Evolutionary conservation across 2,329 filamentous ascomycete genomes (phyloP), one percentile per base, ranked within the genome.

Genomic region (Colletotrichum salicis): DNA sequence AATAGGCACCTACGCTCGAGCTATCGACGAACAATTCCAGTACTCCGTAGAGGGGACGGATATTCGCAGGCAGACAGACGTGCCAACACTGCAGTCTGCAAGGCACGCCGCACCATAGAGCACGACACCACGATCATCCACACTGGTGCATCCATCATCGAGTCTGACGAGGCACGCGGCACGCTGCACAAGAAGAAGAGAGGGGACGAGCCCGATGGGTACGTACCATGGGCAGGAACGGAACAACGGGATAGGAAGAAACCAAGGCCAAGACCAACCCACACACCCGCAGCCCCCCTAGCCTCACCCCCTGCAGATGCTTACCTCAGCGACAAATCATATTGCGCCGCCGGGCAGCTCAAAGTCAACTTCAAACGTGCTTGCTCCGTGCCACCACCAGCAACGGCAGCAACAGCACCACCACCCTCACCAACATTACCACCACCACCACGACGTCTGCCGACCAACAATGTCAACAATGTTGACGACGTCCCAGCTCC

Each of bases 351-450:
- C 54, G 67, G 57, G 76, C 78, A 79, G 77, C 76, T 75, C 75
- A 79, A 81, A 79, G 80, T 81, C 77, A 82, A 84, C 80, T 79
- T 84, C 83, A 84, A 84, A 84, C 82, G 77, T 74, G 66, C 57
- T 56, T 67, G 69, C 64, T 69, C 66, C 78, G 79, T 78, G 79
- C 79, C 78, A 77, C 77, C 77, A 58, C 35, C 37, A 69, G 52
- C 66, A 64, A 22, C 59, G 48, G 51, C 24, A 54, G 22, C 51
- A 54, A 13, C 51, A 54, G 51, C 3, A 54, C 8, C 48, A 52
- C 51, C 45, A 54, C 29, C 45, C 54, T 41, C 41, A 71, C 54
- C 58, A 68, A 24, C 54, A 64, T 33, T 19, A 48, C 19, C 41
- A 48, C 19, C 19, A n/a, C 52, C 52, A 71, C 58, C 54, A 68